Base-by-base conservation (phyloP, 495 filamentous ascomycete species). In the Pyrenopolyporus hunteri region DNA sequence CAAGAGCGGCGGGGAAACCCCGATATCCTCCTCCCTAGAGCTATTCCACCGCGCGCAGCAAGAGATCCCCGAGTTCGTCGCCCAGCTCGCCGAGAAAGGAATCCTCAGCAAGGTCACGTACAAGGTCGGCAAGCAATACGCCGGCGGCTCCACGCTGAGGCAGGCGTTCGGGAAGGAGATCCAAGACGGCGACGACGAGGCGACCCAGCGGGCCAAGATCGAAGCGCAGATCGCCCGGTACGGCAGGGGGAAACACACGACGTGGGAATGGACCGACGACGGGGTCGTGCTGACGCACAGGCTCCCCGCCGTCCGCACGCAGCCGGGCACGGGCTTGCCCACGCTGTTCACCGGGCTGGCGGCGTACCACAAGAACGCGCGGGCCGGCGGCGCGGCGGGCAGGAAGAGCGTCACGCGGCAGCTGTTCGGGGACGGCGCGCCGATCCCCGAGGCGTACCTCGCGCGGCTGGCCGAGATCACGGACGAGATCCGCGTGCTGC, bases 131-230 rank as follows among this genome's bases (percentile, higher is more conserved):
- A 70, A 69, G 40, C 78, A 78, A 43, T 80, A 78, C 19, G 63
- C 68, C 4, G 77, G 78, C 0, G 80, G 79, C 1, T 79, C 80
- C n/a, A 83, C 79, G 2, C 71, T 85, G 2, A 67, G 68, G 11
- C 75, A 83, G 54, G 80, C 80, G 3, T 83, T 82, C 47, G 82
- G 82, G 0, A 80, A 80, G 35, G 70, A 80, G 9, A 74, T 83
- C 16, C 57, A 66, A 1, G 79, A 81, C 25, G 68, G 70, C 0
- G 82, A 84, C 31, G 73, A 79, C 26, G 71, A 71, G 7, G 73
- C 73, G 37, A 80, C 74, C 0, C 63, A 61, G 37, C 65, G 74
- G 2, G 32, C 58, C 1, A 83, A 83, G 63, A 76, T 83, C 22
- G 81, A 85, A 50, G 74, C 69, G 1, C 79, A 84, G 73, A 82